Evolutionary conservation across 805 yeast genomes (phyloP).

Genomic region (Cyberlindnera euphorbiae): DNA sequence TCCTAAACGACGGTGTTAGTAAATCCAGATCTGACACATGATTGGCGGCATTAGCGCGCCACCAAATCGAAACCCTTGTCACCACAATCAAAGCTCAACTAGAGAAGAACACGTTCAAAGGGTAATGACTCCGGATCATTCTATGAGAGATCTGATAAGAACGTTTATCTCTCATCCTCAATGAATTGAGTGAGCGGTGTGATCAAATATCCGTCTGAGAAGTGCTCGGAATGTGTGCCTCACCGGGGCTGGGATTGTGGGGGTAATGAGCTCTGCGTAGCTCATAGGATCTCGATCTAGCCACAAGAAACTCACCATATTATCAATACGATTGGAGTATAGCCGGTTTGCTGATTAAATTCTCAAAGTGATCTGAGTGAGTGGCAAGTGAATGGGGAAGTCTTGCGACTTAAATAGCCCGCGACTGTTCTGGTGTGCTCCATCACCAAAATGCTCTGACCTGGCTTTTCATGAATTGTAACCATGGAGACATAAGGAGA

Average conservation of each 20-base stretch:
- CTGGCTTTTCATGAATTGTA: slow-evolving; percentile 16
- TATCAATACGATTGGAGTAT: not conserved
- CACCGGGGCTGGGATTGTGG: not conserved
- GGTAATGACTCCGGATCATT: too few species aligned
- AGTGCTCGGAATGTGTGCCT: not conserved
- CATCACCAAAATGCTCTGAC: slow-evolving; percentile 12
- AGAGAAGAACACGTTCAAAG: too few species aligned
- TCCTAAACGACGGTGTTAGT: slow-evolving; percentile 15
- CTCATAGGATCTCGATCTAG: not conserved
- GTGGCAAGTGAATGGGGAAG: slow-evolving; percentile 4
- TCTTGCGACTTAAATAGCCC: slow-evolving; percentile 13
- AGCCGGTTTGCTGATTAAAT: not conserved
- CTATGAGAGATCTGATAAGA: too few species aligned
- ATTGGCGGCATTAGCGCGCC: too few species aligned
- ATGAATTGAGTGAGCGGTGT: too few species aligned
- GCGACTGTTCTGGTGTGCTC: slow-evolving; percentile 13
- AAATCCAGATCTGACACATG: not conserved
- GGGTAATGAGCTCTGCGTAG: too few species aligned
- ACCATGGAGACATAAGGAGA: slow-evolving; percentile 21
- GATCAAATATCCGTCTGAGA: too few species aligned
- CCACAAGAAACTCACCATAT: too few species aligned
- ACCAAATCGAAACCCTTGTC: too few species aligned
- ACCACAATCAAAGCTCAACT: too few species aligned
- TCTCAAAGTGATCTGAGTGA: not conserved
- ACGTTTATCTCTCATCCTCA: too few species aligned